Base-by-base conservation (phyloP, 176 grass and related monocot species). In the Neostapfia colusana region DNA sequence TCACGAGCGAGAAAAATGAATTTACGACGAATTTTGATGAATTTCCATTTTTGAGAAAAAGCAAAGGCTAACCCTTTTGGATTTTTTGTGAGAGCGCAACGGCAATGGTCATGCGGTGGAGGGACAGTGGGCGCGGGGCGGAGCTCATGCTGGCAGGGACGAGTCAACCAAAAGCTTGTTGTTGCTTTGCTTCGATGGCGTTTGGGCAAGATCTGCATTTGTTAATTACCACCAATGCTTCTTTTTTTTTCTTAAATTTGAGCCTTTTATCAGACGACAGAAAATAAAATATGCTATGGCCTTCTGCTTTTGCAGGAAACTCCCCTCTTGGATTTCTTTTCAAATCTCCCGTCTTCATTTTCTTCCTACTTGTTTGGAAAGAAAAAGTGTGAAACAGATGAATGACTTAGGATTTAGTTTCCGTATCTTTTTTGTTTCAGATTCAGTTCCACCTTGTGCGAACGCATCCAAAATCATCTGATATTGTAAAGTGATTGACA, bases 81-180 rank as follows among this genome's bases (percentile, higher is more conserved):
- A n/a, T n/a, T n/a, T n/a, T n/a, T n/a, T n/a, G n/a, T n/a, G n/a
- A n/a, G n/a, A 87, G 51, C 8, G 41, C 17, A 1, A 31, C 63
- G 13, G 49, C 67, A 51, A 82, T 23, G 67, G 65, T 11, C 4
- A 59, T 3, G 49, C 73, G 39, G 58, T 58, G 73, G 79, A 57
- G 28, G 66, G 45, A 13, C 10, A 48, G 45, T 14, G 45, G 45
- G 16, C 14, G 45, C 45, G 45, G 45, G 14, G 45, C 45, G 4
- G 3, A 51, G 48, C 17, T 51, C 48, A 51, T 51, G 16, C 4
- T 20, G 1, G 15, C 48, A 7, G 48, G 17, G 6, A 51, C 16
- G 4, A 51, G 16, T 51, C 48, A 20, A 20, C 4, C 15, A 20
- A 51, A 16, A 51, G 16, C 5, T 17, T 51, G 48, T 3, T 51